These are phyloP conservation scores for Ceratocystis huliohia DNA, from an alignment of 2,329 filamentous ascomycete genomes.

Conservation along the genomic window DNA sequence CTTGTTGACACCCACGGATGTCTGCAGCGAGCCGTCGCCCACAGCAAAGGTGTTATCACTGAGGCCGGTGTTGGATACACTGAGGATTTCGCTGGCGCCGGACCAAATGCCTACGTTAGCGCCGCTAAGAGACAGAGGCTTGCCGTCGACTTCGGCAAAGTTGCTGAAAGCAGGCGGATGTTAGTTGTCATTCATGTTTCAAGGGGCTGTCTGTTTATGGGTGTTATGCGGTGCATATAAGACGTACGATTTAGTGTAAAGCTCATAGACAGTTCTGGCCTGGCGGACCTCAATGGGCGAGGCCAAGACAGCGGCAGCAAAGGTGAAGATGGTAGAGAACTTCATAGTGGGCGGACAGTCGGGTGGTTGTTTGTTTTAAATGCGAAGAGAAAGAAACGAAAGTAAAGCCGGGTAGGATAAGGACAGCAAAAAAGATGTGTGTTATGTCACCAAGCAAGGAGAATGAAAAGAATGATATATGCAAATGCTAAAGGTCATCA, in stretches of 20 bases:
- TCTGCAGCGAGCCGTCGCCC: neutral
- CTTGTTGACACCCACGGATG: slow-evolving; percentile 8
- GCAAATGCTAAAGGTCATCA: neutral
- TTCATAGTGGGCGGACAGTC: slow-evolving; percentile 1
- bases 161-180: slow-evolving; percentile 1
- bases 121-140: slow-evolving; percentile 10
- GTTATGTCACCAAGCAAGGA: neutral
- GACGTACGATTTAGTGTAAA: slow-evolving; percentile 16
- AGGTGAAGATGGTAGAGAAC: slow-evolving; percentile 12
- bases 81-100: neutral
- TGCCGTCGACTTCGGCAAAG: slow-evolving; percentile 12
- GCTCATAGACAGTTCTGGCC: neutral
- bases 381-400: neutral
- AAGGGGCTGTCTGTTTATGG: neutral
- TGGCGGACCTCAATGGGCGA: slow-evolving; percentile 7
- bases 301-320: slow-evolving; percentile 15
- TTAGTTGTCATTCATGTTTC: neutral
- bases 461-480: neutral
- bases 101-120: slow-evolving; percentile 15
- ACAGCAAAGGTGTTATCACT: neutral
- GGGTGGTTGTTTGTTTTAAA: neutral
- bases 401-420: neutral
- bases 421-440: neutral
- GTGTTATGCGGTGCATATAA: neutral
- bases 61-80: slow-evolving; percentile 8